phyloP scores from a whole-genome alignment of 2,329 filamentous ascomycete genomes.

The Camptophora hylomeconis region DNA sequence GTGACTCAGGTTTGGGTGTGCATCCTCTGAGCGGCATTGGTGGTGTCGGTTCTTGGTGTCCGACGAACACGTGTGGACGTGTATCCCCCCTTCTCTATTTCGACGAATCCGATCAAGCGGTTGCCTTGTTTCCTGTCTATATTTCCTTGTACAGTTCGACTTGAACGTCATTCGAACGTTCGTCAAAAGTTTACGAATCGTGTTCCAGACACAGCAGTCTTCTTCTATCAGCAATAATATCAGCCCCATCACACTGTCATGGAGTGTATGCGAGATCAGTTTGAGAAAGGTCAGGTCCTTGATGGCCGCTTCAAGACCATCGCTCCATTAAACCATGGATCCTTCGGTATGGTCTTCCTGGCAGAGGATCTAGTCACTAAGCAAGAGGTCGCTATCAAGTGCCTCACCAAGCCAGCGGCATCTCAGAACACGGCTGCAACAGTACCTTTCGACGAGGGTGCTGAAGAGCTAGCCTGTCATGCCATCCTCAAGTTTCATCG shows the following conservation, averaged over 20 bases:
- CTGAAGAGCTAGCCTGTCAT: constrained; percentile 56
- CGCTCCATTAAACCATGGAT: constrained; percentile 93
- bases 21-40: constrained; percentile 10
- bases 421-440: constrained; percentile 37
- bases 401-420: constrained; percentile 61
- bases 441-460: constrained; percentile 46
- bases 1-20: too few species aligned
- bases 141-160: constrained; percentile 13
- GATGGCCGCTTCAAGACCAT: constrained; percentile 83
- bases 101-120: constrained; percentile 8
- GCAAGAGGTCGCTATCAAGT: constrained; percentile 86
- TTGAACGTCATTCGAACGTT: constrained; percentile 1
- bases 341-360: constrained; percentile 96
- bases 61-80: constrained; percentile 10
- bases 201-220: constrained; percentile 1
- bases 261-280: constrained; percentile 79
- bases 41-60: constrained; percentile 15
- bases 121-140: constrained; percentile 16
- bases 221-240: neutral
- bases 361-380: constrained; percentile 67
- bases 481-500: constrained; percentile 64
- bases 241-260: constrained; percentile 29
- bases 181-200: constrained; percentile 2
- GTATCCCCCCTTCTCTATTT: constrained; percentile 6
- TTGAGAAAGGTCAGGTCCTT: constrained; percentile 66